phyloP scores from a whole-genome alignment of 192 early-diverging fungal genomes.

The Geranomyces michiganensis region DNA sequence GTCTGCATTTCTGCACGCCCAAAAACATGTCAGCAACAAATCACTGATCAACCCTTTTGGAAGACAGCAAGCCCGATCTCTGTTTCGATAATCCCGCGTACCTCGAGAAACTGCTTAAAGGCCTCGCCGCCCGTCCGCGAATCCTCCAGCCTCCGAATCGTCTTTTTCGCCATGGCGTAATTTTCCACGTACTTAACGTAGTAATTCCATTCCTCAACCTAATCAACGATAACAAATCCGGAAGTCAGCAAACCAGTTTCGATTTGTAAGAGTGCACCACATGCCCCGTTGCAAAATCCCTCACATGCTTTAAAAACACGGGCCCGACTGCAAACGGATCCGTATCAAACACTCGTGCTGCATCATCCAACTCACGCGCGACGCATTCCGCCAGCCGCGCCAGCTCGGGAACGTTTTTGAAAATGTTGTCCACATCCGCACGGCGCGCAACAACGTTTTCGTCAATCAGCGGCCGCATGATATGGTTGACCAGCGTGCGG shows the following conservation, averaged over 20 bases:
- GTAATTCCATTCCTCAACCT: conserved; percentile 34
- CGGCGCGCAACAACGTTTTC: conserved; percentile 1
- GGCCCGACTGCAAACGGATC: conserved; percentile 18
- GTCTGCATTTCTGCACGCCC: conserved; percentile 13
- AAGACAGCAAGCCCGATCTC: neutral
- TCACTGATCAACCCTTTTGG: neutral
- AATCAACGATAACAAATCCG: neutral
- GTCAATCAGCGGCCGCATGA: conserved; percentile 11
- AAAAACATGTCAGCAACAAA: neutral
- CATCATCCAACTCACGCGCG: conserved; percentile 6
- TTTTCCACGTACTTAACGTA: conserved; percentile 37
- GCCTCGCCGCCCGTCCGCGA: neutral
- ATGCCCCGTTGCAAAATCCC: neutral
- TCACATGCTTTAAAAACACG: conserved; percentile 23
- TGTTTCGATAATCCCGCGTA: neutral
- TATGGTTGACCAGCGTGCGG: conserved; percentile 19
- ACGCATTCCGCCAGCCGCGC: neutral
- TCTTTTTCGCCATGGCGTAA: conserved; percentile 27
- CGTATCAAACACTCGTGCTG: conserved; percentile 6
- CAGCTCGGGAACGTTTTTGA: conserved; percentile 11
- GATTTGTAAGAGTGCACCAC: no score
- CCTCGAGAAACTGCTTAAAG: conserved; percentile 26
- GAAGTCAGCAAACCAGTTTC: neutral
- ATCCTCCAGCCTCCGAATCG: conserved; percentile 25
- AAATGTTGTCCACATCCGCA: conserved; percentile 21